Evolutionary conservation across 805 yeast species (phyloP).

Genomic region (Wickerhamiella shivajii): DNA sequence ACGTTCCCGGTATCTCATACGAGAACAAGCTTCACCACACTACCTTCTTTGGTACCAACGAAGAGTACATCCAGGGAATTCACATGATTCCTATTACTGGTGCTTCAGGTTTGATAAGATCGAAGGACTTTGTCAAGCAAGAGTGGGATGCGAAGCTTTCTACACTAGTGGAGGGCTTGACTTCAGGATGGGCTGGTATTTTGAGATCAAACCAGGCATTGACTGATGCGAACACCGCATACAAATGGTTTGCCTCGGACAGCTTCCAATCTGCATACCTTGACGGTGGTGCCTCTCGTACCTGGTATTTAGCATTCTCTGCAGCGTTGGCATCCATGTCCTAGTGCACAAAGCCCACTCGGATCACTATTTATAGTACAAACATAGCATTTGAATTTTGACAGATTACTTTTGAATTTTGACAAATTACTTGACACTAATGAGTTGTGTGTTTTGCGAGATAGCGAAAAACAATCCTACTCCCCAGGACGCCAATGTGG

Average conservation of each 20-base stretch:
- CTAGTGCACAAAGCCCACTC: too few species aligned
- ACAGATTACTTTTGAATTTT: too few species aligned
- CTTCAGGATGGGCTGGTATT: slow-evolving; percentile 46
- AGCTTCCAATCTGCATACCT: slow-evolving; percentile 42
- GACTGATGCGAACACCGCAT: slow-evolving; percentile 50
- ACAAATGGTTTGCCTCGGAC: slow-evolving; percentile 41
- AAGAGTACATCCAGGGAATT: slow-evolving; percentile 63
- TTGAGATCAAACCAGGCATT: slow-evolving; percentile 63
- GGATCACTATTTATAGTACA: too few species aligned
- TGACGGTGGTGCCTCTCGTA: slow-evolving; percentile 73
- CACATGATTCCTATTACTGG: slow-evolving; percentile 70
- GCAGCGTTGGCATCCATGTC: slow-evolving; percentile 32
- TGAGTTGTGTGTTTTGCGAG: slow-evolving; percentile 23
- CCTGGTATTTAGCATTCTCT: slow-evolving; percentile 73
- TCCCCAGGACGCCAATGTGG: slow-evolving; percentile 15
- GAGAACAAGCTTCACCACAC: slow-evolving; percentile 65
- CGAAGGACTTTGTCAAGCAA: slow-evolving; percentile 33
- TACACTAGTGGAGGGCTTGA: slow-evolving; percentile 32
- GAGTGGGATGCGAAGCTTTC: slow-evolving; percentile 47
- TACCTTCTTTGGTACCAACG: slow-evolving; percentile 52
- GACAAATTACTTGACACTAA: too few species aligned
- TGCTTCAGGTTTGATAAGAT: slow-evolving; percentile 39
- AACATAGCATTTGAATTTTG: too few species aligned
- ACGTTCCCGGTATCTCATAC: slow-evolving; percentile 62
- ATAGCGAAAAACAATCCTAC: slow-evolving; percentile 14